Conservation (phyloP, 176 grass and related monocot genomes). For the Chrysopogon serrulatus region DNA sequence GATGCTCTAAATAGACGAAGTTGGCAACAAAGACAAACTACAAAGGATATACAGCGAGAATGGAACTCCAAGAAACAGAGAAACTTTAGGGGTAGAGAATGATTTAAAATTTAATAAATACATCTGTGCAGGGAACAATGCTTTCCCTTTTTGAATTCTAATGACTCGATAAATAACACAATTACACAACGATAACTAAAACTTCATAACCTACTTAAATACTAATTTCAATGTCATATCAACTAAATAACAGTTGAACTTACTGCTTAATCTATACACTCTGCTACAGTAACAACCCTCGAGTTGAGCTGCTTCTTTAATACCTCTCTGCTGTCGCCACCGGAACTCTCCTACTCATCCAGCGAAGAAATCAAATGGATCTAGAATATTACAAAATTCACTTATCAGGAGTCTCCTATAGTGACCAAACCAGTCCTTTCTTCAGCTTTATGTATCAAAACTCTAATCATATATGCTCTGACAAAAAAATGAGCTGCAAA, state of each 20-base stretch:
- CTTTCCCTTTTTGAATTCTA: background rate
- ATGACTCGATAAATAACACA: background rate
- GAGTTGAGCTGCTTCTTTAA: conserved; percentile 8
- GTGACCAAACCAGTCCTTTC: conserved; percentile 8
- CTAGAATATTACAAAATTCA: background rate
- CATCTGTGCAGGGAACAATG: background rate
- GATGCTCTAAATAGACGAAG: background rate
- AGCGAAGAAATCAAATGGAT: background rate
- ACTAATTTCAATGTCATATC: background rate
- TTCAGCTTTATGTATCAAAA: conserved; percentile 27
- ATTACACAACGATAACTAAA: background rate
- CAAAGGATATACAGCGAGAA: background rate
- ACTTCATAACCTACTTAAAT: conserved; percentile 1
- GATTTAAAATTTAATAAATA: conserved; percentile 15
- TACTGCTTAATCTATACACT: conserved; percentile 39
- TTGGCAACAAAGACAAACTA: background rate
- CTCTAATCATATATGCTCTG: conserved; percentile 47
- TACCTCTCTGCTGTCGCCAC: background rate
- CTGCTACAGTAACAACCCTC: conserved; percentile 8
- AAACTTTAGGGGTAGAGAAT: background rate
- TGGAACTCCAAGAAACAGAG: background rate
- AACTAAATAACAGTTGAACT: conserved; percentile 14
- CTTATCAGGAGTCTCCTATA: background rate
- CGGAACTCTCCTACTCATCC: background rate
- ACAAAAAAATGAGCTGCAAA: conserved; percentile 94